Evolutionary conservation across 495 filamentous ascomycete species (phyloP).

Genomic region (Hyaloscypha variabilis): DNA sequence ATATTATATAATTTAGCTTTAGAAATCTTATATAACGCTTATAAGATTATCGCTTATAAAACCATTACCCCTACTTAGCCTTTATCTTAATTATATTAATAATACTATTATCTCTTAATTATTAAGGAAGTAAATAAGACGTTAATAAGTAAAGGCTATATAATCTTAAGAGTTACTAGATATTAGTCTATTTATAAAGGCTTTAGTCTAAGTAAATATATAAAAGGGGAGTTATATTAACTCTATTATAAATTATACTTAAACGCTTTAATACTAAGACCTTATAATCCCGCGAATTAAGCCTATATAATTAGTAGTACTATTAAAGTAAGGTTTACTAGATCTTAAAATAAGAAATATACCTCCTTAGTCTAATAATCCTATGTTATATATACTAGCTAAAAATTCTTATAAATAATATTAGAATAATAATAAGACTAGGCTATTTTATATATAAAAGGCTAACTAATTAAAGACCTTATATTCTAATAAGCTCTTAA

Average conservation of each 20-base stretch:
- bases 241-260: neutral
- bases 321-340: neutral
- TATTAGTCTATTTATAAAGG: conserved; percentile 7
- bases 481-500: neutral
- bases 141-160: neutral
- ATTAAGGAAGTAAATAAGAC: conserved; percentile 1
- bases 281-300: conserved; percentile 10
- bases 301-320: neutral
- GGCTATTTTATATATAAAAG: conserved; percentile 1
- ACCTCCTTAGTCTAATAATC: neutral
- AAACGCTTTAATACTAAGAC: conserved; percentile 12
- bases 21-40: neutral
- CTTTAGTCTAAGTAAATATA: conserved; percentile 8
- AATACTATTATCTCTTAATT: conserved; percentile 14
- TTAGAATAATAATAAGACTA: conserved; percentile 11
- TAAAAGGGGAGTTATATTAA: conserved; percentile 3
- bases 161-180: conserved; percentile 14
- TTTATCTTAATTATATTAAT: conserved; percentile 8
- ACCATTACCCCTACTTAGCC: neutral
- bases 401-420: conserved; percentile 5
- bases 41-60: neutral
- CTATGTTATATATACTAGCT: neutral
- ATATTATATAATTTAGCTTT: neutral
- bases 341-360: conserved; percentile 9
- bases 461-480: conserved; percentile 8